Evolutionary conservation across 108 stramenopile genomes (phyloP), one percentile per base, ranked within the genome.

Genomic region (Cyclotella cryptica): DNA sequence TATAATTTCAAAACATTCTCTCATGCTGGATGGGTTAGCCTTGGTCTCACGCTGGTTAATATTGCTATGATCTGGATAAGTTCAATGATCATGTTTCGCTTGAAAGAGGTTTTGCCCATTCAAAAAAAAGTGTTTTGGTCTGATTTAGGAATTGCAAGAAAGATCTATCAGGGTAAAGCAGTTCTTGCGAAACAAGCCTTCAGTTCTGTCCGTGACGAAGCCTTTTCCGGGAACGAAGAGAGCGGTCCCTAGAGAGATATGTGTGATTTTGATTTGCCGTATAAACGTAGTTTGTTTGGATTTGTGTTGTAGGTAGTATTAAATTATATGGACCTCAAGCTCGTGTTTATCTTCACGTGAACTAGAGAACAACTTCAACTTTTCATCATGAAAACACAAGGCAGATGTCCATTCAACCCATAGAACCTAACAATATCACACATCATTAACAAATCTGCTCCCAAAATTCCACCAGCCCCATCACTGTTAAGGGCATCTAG

Each of bases 391-490:
- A 60, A 53, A 26, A 80, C 52, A 40, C 55, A 53, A 26, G 79
- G 72, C 26, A 60, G 63, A 26, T 27, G 17, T 9, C 49, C 53
- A 74, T 80, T 80, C 52, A 74, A 45, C 28, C 79, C 79, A 62
- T 28, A 28, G 35, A 80, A 80, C 39, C 88, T 55, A 3, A 90
- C 76, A 21, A 79, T 42, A 35, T 72, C 71, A 53, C 85, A 83
- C 72, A 78, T 63, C 85, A 88, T 88, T 47, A 94, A 66, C 18
- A 86, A 55, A 82, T 94, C 90, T 40, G 89, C 84, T 10, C 93
- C 93, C 13, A 94, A 59, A 40, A 94, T 92, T 15, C 93, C 93
- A 18, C 85, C 90, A 4, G 89, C 89, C 28, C 79, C 78, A 35
- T 94, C 80, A 21, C 74, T 26, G n/a, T 51, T 70, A 59, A 94